Conservation (phyloP, 768 basidiomycete genomes). For the Kwoniella europaea region DNA sequence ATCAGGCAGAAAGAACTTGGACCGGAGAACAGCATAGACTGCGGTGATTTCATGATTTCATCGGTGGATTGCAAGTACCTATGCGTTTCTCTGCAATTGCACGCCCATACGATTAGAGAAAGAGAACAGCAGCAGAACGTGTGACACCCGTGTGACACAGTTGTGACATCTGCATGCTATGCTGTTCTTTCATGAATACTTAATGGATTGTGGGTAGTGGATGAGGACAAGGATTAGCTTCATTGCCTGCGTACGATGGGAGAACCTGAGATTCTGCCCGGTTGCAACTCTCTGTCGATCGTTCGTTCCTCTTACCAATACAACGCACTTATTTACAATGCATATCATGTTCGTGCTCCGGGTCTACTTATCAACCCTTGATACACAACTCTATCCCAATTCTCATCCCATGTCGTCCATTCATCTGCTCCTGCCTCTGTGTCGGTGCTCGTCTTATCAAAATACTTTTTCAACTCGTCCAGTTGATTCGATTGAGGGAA, state of each 20-base stretch:
- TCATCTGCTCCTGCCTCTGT: conserved; percentile 46
- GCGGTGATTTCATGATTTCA: no score
- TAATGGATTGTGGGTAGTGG: no score
- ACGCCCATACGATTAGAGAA: neutral
- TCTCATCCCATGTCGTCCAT: conserved; percentile 83
- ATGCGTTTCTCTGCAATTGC: neutral
- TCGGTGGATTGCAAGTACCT: neutral
- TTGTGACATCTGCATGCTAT: neutral
- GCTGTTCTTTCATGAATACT: no score
- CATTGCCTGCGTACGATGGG: no score
- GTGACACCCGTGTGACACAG: neutral
- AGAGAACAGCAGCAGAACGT: neutral
- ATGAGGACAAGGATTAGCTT: no score
- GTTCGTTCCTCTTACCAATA: neutral
- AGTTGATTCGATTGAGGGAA: conserved; percentile 17
- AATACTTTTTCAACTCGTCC: conserved; percentile 15
- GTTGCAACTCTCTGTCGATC: no score
- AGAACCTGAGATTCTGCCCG: no score
- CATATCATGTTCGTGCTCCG: neutral
- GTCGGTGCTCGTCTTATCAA: neutral
- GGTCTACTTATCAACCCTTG: conserved; percentile 12
- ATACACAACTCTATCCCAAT: conserved; percentile 72
- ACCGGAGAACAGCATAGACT: neutral
- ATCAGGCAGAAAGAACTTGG: neutral
- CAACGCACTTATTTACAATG: neutral